These are phyloP conservation scores for Scutellaria minor DNA, from an alignment of 257 asterid species.

Conservation along the genomic window DNA sequence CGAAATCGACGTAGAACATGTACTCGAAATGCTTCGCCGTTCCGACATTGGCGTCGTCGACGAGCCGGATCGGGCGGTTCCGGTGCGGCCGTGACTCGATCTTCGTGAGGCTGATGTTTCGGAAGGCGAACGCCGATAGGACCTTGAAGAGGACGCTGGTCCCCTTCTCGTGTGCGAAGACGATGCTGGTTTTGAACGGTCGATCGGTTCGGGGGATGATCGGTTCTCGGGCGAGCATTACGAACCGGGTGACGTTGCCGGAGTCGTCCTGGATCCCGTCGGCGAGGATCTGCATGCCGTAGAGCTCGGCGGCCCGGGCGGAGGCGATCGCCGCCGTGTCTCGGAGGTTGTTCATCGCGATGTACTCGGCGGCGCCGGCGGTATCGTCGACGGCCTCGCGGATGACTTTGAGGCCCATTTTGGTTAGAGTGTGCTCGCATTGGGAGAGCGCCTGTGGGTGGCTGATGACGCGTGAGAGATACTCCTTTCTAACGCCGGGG, in stretches of 20 bases:
- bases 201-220: slow-evolving; percentile 87
- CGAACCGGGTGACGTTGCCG: slow-evolving; percentile 87
- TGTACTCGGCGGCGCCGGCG: slow-evolving; percentile 93
- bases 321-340: slow-evolving; percentile 98
- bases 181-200: slow-evolving; percentile 97
- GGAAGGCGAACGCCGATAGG: slow-evolving; percentile 86
- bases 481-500: slow-evolving; percentile 86
- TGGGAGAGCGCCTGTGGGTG: slow-evolving; percentile 94
- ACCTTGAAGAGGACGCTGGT: slow-evolving; percentile 94
- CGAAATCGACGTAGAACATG: slow-evolving; percentile 93
- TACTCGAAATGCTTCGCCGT: slow-evolving; percentile 98
- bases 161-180: slow-evolving; percentile 94
- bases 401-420: slow-evolving; percentile 61
- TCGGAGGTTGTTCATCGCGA: slow-evolving; percentile 70
- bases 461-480: slow-evolving; percentile 77
- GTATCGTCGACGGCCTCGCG: slow-evolving; percentile 95
- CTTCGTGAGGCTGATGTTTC: slow-evolving; percentile 84
- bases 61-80: slow-evolving; percentile 73
- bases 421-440: slow-evolving; percentile 85
- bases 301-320: slow-evolving; percentile 87
- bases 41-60: slow-evolving; percentile 88
- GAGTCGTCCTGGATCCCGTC: slow-evolving; percentile 96
- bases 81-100: slow-evolving; percentile 96
- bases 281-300: slow-evolving; percentile 71
- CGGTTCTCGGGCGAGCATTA: slow-evolving; percentile 94